These are phyloP conservation scores for Penstemon barbatus DNA, from an alignment of 257 asterid genomes.

Conservation along the genomic window DNA sequence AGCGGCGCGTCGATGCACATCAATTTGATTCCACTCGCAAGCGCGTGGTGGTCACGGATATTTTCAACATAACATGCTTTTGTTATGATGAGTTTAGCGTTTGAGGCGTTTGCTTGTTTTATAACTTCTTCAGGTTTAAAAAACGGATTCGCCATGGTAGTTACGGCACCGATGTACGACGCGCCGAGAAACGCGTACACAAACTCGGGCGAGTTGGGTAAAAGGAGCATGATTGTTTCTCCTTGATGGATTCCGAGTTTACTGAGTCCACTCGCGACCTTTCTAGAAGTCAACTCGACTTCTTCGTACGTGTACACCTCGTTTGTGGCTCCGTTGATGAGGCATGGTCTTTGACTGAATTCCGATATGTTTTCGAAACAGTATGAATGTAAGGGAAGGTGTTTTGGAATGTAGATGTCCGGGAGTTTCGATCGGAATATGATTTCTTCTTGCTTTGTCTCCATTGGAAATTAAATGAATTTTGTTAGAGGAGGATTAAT, in stretches of 20 bases:
- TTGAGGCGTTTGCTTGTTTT: conserved; percentile 75
- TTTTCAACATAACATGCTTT: conserved; percentile 53
- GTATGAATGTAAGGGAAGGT: conserved; percentile 71
- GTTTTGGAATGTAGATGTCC: conserved; percentile 71
- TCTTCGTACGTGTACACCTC: conserved; percentile 55
- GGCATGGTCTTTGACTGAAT: conserved; percentile 46
- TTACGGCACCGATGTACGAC: conserved; percentile 64
- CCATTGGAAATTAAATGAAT: conserved; percentile 35
- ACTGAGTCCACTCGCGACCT: conserved; percentile 58
- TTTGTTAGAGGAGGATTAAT: not conserved
- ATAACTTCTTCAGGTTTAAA: conserved; percentile 70
- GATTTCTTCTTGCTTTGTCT: conserved; percentile 40
- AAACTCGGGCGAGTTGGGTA: conserved; percentile 80
- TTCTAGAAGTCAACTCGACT: conserved; percentile 54
- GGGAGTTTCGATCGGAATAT: conserved; percentile 81
- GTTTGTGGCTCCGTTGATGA: conserved; percentile 68
- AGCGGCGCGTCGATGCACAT: conserved; percentile 50
- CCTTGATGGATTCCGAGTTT: conserved; percentile 62
- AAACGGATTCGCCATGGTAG: conserved; percentile 87
- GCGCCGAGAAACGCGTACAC: conserved; percentile 84
- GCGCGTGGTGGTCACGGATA: conserved; percentile 50
- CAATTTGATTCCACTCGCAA: conserved; percentile 42
- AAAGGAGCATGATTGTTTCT: conserved; percentile 79
- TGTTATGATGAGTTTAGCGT: conserved; percentile 58
- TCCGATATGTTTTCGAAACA: conserved; percentile 67